Evolutionary conservation across 106 monocot genomes (phyloP).

Genomic region (Allium cepa): DNA sequence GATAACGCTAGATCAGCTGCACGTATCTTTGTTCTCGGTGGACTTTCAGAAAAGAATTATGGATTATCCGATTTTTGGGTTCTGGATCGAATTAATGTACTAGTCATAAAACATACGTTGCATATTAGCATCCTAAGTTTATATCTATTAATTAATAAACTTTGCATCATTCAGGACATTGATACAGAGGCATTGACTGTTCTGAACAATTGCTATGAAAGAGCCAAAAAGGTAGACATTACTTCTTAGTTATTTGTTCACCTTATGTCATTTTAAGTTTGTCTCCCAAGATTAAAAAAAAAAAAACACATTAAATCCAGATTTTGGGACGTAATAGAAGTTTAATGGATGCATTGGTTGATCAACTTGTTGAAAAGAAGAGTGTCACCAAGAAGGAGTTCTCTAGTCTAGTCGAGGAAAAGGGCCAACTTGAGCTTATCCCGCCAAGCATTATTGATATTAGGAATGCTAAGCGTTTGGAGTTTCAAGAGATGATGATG

Average conservation of each 20-base stretch:
- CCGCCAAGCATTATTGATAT: conserved; percentile 56
- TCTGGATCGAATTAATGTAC: conserved; percentile 64
- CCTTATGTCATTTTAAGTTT: neutral
- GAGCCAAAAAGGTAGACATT: conserved; percentile 49
- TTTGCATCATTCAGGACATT: conserved; percentile 43
- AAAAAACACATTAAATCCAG: conserved; percentile 11
- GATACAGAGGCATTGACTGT: conserved; percentile 64
- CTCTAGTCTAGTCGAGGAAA: conserved; percentile 42
- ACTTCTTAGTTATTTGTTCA: neutral
- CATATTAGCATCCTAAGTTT: too few relatives aligned
- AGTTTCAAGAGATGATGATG: conserved; percentile 69
- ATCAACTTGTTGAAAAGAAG: conserved; percentile 64
- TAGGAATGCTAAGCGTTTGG: conserved; percentile 35
- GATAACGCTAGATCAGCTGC: conserved; percentile 87
- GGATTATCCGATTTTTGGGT: conserved; percentile 74
- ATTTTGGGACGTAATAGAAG: conserved; percentile 50
- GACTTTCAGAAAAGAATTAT: conserved; percentile 70
- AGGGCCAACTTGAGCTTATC: conserved; percentile 52
- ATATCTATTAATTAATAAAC: too few relatives aligned
- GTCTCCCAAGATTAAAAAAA: too few relatives aligned
- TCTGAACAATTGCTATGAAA: conserved; percentile 71
- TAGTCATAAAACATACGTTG: neutral
- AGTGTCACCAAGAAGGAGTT: conserved; percentile 80
- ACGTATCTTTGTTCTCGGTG: conserved; percentile 63
- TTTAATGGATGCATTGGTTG: conserved; percentile 57